Percentiles rank a stretch among this genome's conserved stretches.
These are phyloP conservation scores for Teunomyces tritomae DNA, from an alignment of 805 yeast species.

Conservation along the genomic window DNA sequence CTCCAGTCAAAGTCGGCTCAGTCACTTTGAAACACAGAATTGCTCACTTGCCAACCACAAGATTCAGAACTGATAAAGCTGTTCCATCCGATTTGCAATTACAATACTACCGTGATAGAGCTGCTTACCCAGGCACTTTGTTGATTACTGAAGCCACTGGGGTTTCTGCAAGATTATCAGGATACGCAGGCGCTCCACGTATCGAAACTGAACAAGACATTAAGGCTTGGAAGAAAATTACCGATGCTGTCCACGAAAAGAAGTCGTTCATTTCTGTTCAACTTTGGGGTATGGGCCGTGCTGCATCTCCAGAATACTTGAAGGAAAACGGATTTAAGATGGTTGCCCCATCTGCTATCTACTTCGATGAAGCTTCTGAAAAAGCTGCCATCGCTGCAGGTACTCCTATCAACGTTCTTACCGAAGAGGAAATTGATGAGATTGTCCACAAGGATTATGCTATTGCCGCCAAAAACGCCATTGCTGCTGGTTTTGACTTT, in stretches of 20 bases:
- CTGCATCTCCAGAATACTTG: constrained; percentile 23
- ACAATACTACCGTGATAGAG: constrained; percentile 56
- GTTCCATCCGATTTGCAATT: constrained; percentile 47
- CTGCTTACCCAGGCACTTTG: constrained; percentile 55
- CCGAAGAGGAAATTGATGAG: constrained; percentile 20
- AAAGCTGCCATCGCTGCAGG: constrained; percentile 27
- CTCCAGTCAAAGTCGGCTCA: constrained; percentile 39
- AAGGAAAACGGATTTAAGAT: constrained; percentile 19
- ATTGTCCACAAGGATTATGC: constrained; percentile 19
- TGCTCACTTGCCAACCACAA: constrained; percentile 52
- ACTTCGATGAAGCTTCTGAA: constrained; percentile 20
- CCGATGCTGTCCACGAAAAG: constrained; percentile 15
- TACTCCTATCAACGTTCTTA: constrained; percentile 16
- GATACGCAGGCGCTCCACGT: constrained; percentile 18
- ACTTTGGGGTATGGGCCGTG: constrained; percentile 18
- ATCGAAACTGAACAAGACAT: constrained; percentile 24
- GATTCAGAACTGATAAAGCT: constrained; percentile 40
- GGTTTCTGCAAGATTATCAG: constrained; percentile 33
- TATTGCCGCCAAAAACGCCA: constrained; percentile 23
- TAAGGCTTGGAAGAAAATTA: constrained; percentile 22
- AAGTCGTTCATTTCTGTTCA: constrained; percentile 12
- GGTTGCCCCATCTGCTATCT: constrained; percentile 17
- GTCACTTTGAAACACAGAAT: constrained; percentile 36
- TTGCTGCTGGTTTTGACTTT: constrained; percentile 39
- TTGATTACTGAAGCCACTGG: constrained; percentile 44